Base-by-base conservation (phyloP, 1,284 basidiomycete species). In the Boletellus sp. region DNA sequence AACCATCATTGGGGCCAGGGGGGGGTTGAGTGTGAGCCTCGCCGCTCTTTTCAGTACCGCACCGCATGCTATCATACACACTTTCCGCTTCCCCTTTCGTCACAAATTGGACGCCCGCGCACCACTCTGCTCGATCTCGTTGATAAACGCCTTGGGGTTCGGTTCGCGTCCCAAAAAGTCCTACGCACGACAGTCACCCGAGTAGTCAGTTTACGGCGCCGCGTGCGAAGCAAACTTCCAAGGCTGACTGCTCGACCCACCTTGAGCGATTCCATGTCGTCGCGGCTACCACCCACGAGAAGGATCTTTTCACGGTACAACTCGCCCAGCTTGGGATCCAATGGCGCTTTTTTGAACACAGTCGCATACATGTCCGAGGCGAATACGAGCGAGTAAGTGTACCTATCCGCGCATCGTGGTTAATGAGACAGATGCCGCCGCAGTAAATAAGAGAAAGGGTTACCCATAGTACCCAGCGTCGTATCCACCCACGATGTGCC, bases 391-490 rank as follows among this genome's bases (percentile, higher is more conserved):
- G 61, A 67, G 30, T 66, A 63, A 29, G 58, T 63, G 29, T 63
- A 59, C 21, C 60, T 59, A 29, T 9, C 30, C 4, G 2, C 7
- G 2, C 11, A 19, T 11, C 16, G 6, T 16, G 2, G 26, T 38
- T 17, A 43, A 30, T n/a, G 14, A 16, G 14, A 13, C 14, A 30
- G n/a, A n/a, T n/a, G n/a, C n/a, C n/a, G n/a, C n/a, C n/a, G n/a
- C n/a, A n/a, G n/a, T n/a, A n/a, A n/a, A n/a, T n/a, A 30, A 30
- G n/a, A 30, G 29, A 5, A 27, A 27, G 2, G 11, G 27, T 34
- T 20, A 83, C 73, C 84, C 86, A 59, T 91, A 91, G 61, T 90
- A 90, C 11, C 87, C 87, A 9, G 84, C 86, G 55, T 88, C 86
- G 54, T 90, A 58, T 14, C 45, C 59, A 32, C 56, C 47, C 7